Conservation (phyloP, 2,329 filamentous ascomycete species). For the Pseudogymnoascus sp. region DNA sequence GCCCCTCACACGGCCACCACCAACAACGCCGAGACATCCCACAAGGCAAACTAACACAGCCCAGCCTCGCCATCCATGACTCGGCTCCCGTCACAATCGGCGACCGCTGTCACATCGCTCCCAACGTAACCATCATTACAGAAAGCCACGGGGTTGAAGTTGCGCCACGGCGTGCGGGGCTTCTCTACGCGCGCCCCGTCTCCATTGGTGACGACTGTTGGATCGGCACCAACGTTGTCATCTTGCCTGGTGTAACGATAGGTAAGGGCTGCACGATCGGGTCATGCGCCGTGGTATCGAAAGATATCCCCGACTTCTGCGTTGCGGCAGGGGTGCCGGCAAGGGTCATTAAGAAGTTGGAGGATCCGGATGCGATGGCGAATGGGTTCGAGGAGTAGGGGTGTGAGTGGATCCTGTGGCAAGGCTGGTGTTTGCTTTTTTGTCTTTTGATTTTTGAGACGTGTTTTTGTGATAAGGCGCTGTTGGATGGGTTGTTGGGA, state of each 20-base stretch:
- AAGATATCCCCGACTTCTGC: slow-evolving; percentile 16
- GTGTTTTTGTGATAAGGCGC: not conserved
- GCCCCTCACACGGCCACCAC: not conserved
- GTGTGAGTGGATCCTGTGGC: not conserved
- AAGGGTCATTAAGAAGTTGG: slow-evolving; percentile 11
- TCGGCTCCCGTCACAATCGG: slow-evolving; percentile 40
- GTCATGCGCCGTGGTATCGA: slow-evolving; percentile 45
- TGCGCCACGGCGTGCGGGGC: slow-evolving; percentile 44
- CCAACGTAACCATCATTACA: slow-evolving; percentile 63
- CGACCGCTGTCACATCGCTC: slow-evolving; percentile 45
- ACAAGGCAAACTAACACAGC: slow-evolving; percentile 3
- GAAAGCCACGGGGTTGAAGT: slow-evolving; percentile 65
- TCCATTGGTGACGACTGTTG: slow-evolving; percentile 48
- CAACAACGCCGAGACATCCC: not conserved
- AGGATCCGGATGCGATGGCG: not conserved
- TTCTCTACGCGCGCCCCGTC: slow-evolving; percentile 41
- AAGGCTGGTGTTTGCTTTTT: not conserved
- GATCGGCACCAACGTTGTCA: slow-evolving; percentile 44
- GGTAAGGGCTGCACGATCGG: slow-evolving; percentile 46
- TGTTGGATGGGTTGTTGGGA: not conserved
- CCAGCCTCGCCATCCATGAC: slow-evolving; percentile 21
- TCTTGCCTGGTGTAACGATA: slow-evolving; percentile 47
- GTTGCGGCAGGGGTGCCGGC: slow-evolving; percentile 20
- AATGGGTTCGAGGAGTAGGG: not conserved
- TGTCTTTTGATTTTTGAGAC: not conserved